Conservation (phyloP, 352 stramenopile genomes). For the Thraustotheca clavata region DNA sequence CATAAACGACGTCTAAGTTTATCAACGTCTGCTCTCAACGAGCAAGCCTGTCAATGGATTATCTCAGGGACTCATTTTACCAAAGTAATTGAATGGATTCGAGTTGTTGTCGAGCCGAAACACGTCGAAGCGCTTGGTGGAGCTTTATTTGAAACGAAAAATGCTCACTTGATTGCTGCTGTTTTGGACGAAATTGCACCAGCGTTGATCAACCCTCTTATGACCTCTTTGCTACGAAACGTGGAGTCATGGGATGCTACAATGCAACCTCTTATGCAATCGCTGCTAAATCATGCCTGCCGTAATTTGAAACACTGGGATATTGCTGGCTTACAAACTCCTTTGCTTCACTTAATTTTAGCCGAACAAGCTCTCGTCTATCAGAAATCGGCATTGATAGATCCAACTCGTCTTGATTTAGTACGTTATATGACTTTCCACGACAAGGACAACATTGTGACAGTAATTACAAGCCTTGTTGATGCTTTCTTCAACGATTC, state of each 20-base stretch:
- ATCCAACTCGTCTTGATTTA: background rate
- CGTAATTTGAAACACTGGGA: background rate
- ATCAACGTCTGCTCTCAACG: background rate
- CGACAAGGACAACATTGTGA: background rate
- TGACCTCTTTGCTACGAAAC: background rate
- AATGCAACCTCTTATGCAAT: background rate
- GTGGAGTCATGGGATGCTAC: background rate
- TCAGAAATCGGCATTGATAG: background rate
- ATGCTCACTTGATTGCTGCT: background rate
- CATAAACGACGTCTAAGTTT: background rate
- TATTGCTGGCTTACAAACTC: background rate
- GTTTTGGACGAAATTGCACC: background rate
- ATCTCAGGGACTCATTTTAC: background rate
- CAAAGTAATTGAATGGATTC: background rate
- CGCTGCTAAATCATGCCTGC: background rate
- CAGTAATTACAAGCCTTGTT: background rate
- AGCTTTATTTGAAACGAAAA: background rate
- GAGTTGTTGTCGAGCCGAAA: background rate
- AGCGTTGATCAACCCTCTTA: background rate
- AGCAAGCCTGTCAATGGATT: background rate
- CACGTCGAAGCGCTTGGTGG: background rate
- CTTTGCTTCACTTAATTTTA: constrained; percentile 1
- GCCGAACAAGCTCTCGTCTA: background rate
- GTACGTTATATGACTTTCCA: background rate
- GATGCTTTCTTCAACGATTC: background rate